phyloP scores from a whole-genome alignment of 169 alveolate species.

The Sarcocystis neurona region DNA sequence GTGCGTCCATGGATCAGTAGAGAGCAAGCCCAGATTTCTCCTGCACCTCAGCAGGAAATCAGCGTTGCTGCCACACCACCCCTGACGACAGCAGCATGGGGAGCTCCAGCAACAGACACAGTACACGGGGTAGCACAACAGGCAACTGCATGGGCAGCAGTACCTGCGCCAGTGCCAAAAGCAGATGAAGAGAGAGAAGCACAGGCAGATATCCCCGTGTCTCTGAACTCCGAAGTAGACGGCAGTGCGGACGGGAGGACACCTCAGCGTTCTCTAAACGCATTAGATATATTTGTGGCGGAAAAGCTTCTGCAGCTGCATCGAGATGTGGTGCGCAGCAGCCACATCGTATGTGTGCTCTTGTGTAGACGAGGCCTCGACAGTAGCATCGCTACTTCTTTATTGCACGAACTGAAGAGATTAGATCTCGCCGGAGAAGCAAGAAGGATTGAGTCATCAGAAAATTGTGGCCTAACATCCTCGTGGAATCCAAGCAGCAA shows the following conservation, averaged over 20 bases:
- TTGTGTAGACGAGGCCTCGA: conserved; percentile 6
- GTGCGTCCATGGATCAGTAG: too few species aligned
- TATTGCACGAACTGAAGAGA: not conserved
- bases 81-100: too few species aligned
- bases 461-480: not conserved
- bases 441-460: not conserved
- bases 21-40: not conserved
- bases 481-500: not conserved
- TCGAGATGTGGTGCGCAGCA: not conserved
- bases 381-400: not conserved
- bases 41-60: too few species aligned
- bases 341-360: not conserved
- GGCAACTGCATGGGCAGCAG: too few species aligned
- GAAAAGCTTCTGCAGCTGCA: not conserved
- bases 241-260: not conserved
- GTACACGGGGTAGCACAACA: too few species aligned
- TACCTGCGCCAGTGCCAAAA: not conserved
- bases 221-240: not conserved
- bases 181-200: not conserved
- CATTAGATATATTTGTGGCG: not conserved
- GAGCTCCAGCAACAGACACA: too few species aligned
- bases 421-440: not conserved
- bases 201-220: not conserved
- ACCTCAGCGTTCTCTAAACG: not conserved
- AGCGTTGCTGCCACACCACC: too few species aligned